Percentiles rank a stretch among this genome's conserved stretches.
Conservation (phyloP, 768 basidiomycete species). For the Boletellus emodensis region DNA sequence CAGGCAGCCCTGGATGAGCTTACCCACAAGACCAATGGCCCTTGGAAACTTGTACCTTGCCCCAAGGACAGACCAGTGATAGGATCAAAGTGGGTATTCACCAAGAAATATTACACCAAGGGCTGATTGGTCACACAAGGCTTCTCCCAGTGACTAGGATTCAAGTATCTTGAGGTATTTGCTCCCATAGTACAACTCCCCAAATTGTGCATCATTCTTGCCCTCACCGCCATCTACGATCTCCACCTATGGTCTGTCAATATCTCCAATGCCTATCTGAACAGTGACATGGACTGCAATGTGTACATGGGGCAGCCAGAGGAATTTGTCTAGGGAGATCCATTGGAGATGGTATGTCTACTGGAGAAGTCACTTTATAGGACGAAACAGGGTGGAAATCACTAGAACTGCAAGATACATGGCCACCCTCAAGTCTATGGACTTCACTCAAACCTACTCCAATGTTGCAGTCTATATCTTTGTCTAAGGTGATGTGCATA, state of each 20-base stretch:
- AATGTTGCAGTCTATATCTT: too few relatives aligned
- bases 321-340: neutral
- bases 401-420: neutral
- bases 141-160: slow-evolving; percentile 28
- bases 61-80: slow-evolving; percentile 32
- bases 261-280: neutral
- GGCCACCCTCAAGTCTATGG: neutral
- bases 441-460: too few relatives aligned
- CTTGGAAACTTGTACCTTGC: slow-evolving; percentile 20
- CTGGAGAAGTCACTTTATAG: slow-evolving; percentile 5
- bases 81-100: slow-evolving; percentile 35
- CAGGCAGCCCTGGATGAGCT: too few relatives aligned
- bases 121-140: slow-evolving; percentile 36
- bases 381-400: neutral
- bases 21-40: slow-evolving; percentile 18
- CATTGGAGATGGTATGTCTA: neutral
- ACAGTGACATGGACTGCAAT: neutral
- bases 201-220: neutral
- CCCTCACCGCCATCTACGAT: neutral
- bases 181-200: slow-evolving; percentile 18
- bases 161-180: slow-evolving; percentile 35
- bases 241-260: neutral
- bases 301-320: neutral
- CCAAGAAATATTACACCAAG: slow-evolving; percentile 24
- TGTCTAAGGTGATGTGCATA: too few relatives aligned